A percentile compares a stretch with the other conserved stretches of the same genome.
Evolutionary conservation across 495 filamentous ascomycete species (phyloP).

Genomic region (Neurospora sp.): DNA sequence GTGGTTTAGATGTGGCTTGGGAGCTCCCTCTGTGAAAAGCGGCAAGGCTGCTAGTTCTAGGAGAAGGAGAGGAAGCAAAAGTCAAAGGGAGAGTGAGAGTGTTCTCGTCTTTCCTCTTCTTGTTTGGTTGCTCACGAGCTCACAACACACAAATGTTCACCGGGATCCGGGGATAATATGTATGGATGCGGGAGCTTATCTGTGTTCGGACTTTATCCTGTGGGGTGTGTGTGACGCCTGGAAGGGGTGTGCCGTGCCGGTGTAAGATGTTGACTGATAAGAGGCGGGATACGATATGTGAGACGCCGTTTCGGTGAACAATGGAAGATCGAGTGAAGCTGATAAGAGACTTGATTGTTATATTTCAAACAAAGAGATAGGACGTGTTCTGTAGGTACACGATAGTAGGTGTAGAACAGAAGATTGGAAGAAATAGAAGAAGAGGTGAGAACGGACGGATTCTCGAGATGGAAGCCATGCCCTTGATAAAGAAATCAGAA

Average conservation of each 20-base stretch:
- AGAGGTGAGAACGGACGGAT: not conserved
- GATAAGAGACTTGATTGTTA: constrained; percentile 3
- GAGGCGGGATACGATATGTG: not conserved
- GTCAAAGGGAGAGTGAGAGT: not conserved
- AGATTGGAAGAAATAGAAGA: not conserved
- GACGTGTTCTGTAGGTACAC: not conserved
- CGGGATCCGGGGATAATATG: not conserved
- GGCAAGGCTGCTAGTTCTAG: not conserved
- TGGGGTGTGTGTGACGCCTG: not conserved
- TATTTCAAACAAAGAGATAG: not conserved
- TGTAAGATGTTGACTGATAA: constrained; percentile 5
- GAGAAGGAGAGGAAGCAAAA: not conserved
- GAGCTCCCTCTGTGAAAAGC: not conserved
- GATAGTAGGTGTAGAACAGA: not conserved
- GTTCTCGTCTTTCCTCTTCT: not conserved
- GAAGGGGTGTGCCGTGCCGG: not conserved
- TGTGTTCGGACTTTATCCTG: not conserved
- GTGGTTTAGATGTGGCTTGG: not conserved
- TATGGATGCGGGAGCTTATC: not conserved
- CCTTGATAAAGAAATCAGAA: not conserved
- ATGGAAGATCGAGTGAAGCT: constrained; percentile 1
- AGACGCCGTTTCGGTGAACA: not conserved
- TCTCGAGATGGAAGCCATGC: not conserved
- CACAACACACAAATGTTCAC: not conserved
- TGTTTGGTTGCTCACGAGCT: not conserved